Percentiles rank a stretch among this genome's conserved stretches.
Evolutionary conservation across 2,329 filamentous ascomycete genomes (phyloP).

Genomic region (Colletotrichum higginsianum): DNA sequence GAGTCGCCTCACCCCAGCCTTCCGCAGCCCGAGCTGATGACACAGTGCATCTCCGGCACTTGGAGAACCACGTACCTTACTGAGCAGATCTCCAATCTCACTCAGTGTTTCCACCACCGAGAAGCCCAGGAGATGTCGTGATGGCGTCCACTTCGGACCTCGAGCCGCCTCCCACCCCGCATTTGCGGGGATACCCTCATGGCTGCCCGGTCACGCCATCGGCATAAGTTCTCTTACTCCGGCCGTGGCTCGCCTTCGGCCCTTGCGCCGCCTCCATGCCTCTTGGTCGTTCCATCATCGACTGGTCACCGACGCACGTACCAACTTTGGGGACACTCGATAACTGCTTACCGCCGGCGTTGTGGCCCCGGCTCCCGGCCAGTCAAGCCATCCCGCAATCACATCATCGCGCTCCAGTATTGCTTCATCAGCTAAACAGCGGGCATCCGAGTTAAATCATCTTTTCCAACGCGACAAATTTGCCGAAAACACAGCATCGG

Average conservation of each 20-base stretch:
- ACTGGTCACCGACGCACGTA: constrained; percentile 19
- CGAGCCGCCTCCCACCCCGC: constrained; percentile 37
- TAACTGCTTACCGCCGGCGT: constrained; percentile 31
- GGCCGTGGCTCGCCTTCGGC: background rate
- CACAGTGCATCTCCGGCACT: background rate
- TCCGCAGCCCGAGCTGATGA: background rate
- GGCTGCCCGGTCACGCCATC: constrained; percentile 40
- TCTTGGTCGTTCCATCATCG: background rate
- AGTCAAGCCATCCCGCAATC: constrained; percentile 37
- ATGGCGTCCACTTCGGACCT: constrained; percentile 29
- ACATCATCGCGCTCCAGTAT: constrained; percentile 42
- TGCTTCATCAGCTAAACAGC: constrained; percentile 39
- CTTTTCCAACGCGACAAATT: constrained; percentile 21
- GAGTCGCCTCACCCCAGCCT: background rate
- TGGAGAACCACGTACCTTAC: background rate
- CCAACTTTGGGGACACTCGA: constrained; percentile 1
- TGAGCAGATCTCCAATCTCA: background rate
- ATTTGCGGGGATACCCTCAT: constrained; percentile 32
- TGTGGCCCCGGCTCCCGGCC: constrained; percentile 34
- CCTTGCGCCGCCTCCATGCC: background rate
- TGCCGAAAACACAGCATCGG: constrained; percentile 14
- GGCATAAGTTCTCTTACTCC: constrained; percentile 17
- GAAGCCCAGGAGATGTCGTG: constrained; percentile 27
- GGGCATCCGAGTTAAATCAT: constrained; percentile 23
- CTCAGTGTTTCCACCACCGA: constrained; percentile 25